Conservation (phyloP, 202 grass and related monocot species). For the Setaria viridis region DNA sequence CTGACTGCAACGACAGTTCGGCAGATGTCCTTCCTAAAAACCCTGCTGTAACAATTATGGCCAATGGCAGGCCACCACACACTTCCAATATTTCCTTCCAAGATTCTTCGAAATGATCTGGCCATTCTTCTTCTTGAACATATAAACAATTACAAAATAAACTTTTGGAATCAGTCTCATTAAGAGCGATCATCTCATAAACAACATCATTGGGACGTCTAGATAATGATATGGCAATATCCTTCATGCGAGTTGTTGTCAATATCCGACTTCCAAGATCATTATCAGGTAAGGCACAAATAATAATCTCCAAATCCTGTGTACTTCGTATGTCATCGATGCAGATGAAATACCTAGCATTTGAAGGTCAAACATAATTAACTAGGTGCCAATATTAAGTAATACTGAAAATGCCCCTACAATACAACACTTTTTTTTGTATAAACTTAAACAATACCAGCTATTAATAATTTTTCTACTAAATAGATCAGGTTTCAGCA, state of each 20-base stretch:
- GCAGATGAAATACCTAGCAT: slow-evolving; percentile 31
- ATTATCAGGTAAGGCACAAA: slow-evolving; percentile 29
- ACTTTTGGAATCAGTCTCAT: slow-evolving; percentile 16
- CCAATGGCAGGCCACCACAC: slow-evolving; percentile 45
- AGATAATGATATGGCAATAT: slow-evolving; percentile 17
- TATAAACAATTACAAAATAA: slow-evolving; percentile 4
- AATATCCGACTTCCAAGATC: slow-evolving; percentile 31
- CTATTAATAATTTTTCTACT: background rate
- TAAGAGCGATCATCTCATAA: slow-evolving; percentile 31
- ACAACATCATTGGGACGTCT: slow-evolving; percentile 13
- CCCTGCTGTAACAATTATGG: slow-evolving; percentile 33
- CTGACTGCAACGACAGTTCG: background rate
- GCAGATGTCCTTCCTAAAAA: slow-evolving; percentile 25
- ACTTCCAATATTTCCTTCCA: slow-evolving; percentile 8
- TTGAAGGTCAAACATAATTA: background rate
- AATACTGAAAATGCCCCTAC: background rate
- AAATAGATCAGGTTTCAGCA: background rate
- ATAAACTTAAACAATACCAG: background rate
- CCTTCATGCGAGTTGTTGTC: slow-evolving; percentile 17
- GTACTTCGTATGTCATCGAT: slow-evolving; percentile 30
- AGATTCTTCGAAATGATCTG: background rate
- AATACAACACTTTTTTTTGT: background rate
- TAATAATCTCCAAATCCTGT: background rate
- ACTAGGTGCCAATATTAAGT: background rate
- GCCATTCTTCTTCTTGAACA: slow-evolving; percentile 33